phyloP scores from a whole-genome alignment of 768 basidiomycete species.

The Kwoniella sp. region DNA sequence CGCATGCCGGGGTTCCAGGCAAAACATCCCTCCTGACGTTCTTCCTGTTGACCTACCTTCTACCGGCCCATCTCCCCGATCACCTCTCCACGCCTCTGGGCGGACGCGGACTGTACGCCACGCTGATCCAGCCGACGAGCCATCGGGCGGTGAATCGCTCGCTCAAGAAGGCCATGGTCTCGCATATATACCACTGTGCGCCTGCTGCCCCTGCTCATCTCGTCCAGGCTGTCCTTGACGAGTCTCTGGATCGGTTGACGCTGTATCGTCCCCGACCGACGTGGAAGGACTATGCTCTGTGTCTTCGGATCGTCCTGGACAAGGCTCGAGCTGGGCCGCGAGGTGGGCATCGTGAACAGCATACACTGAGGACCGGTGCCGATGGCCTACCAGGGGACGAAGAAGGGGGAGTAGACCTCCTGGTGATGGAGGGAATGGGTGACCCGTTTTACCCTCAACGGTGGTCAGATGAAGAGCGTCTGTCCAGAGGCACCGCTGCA shows the following conservation, averaged over 20 bases:
- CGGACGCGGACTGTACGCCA: constrained; percentile 18
- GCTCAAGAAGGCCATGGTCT: constrained; percentile 8
- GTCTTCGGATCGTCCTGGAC: constrained; percentile 12
- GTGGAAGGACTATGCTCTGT: constrained; percentile 21
- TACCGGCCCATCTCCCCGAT: constrained; percentile 16
- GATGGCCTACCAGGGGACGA: not conserved
- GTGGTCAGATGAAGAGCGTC: constrained; percentile 33
- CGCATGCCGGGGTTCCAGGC: constrained; percentile 11
- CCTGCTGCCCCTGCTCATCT: not conserved
- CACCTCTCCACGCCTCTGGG: constrained; percentile 21
- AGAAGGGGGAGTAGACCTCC: constrained; percentile 11
- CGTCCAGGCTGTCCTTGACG: constrained; percentile 7
- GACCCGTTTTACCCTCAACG: constrained; percentile 31
- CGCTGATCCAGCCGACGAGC: constrained; percentile 17
- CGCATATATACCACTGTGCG: constrained; percentile 15
- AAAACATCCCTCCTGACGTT: constrained; percentile 36
- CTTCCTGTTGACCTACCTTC: constrained; percentile 33
- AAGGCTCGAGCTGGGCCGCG: not conserved
- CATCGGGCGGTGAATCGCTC: constrained; percentile 16
- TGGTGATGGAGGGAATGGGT: constrained; percentile 37
- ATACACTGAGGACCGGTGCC: not conserved
- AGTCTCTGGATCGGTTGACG: constrained; percentile 19
- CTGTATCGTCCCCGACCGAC: constrained; percentile 19
- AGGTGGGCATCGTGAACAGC: not conserved
- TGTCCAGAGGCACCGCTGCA: not conserved